phyloP scores from a whole-genome alignment of 1,139 yeast genomes.

The Geotrichum aggregatum region DNA sequence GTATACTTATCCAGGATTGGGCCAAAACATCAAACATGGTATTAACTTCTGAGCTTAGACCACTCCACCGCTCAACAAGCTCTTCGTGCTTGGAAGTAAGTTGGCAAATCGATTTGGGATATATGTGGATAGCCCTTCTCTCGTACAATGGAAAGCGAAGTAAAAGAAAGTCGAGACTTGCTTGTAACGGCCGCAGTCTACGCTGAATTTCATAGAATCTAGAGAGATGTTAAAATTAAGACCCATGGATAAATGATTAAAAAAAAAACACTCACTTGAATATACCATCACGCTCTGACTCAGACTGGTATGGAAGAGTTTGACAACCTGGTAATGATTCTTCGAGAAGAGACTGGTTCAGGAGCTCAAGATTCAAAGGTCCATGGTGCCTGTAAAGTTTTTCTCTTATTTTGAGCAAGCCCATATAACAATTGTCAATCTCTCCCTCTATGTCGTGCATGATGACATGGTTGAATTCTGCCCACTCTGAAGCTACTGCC shows the following conservation, averaged over 20 bases:
- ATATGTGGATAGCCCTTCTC: conserved; percentile 35
- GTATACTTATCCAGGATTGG: conserved; percentile 2
- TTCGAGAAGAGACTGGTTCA: conserved; percentile 6
- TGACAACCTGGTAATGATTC: not conserved
- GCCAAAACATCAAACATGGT: not conserved
- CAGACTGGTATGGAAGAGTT: conserved; percentile 12
- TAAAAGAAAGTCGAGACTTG: conserved; percentile 59
- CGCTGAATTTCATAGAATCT: conserved; percentile 6
- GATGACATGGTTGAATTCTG: conserved; percentile 53
- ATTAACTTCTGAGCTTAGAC: conserved; percentile 35
- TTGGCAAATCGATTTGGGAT: conserved; percentile 39
- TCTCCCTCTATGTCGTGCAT: conserved; percentile 52
- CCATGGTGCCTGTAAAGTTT: not conserved
- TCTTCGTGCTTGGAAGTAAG: conserved; percentile 44
- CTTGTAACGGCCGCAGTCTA: conserved; percentile 49
- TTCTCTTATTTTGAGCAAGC: conserved; percentile 37
- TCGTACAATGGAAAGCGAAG: conserved; percentile 49
- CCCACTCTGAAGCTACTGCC: conserved; percentile 54
- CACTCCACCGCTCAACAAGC: conserved; percentile 44
- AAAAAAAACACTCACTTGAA: conserved; percentile 3
- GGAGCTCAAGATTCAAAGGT: conserved; percentile 1
- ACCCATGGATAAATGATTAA: conserved; percentile 21
- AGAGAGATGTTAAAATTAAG: not conserved
- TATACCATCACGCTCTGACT: conserved; percentile 3
- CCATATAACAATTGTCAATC: conserved; percentile 45